These are phyloP conservation scores for Ilyonectria sp. DNA, from an alignment of 2,329 filamentous ascomycete species.

Conservation along the genomic window DNA sequence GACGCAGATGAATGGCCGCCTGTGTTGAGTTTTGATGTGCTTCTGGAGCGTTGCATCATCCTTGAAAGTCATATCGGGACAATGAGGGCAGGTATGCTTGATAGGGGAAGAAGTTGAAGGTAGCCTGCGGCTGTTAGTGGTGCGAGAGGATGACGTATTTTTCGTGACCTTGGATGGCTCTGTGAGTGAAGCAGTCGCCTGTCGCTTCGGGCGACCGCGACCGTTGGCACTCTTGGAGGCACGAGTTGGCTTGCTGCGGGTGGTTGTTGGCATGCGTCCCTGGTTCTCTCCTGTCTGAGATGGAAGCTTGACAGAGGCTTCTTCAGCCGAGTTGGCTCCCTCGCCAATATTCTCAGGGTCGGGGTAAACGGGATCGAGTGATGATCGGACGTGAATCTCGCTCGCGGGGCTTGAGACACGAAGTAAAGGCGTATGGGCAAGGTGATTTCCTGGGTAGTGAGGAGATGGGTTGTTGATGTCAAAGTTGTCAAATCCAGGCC, in stretches of 20 bases:
- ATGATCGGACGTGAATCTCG: slow-evolving; percentile 11
- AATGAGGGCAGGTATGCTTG: slow-evolving; percentile 37
- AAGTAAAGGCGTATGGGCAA: background rate
- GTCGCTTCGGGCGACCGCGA: slow-evolving; percentile 33
- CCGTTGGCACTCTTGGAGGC: slow-evolving; percentile 26
- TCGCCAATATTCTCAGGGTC: slow-evolving; percentile 28
- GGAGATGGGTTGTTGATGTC: slow-evolving; percentile 15
- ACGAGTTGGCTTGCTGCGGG: slow-evolving; percentile 17
- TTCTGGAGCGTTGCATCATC: slow-evolving; percentile 62
- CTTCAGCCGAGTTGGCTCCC: background rate
- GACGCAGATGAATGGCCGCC: slow-evolving; percentile 80
- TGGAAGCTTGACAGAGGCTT: background rate
- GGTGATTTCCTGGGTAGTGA: background rate
- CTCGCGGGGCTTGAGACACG: slow-evolving; percentile 3
- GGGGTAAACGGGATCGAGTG: slow-evolving; percentile 24
- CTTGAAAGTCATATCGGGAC: slow-evolving; percentile 55
- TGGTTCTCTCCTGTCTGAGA: slow-evolving; percentile 8
- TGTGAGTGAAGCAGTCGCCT: slow-evolving; percentile 1
- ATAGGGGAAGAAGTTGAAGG: slow-evolving; percentile 17
- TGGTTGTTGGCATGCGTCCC: slow-evolving; percentile 20
- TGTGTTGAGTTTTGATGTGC: slow-evolving; percentile 68
- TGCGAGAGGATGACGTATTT: background rate
- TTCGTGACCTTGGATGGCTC: slow-evolving; percentile 31
- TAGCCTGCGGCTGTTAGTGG: slow-evolving; percentile 20
- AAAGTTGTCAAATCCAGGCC: slow-evolving; percentile 2